phyloP scores from a whole-genome alignment of 495 filamentous ascomycete species.

The Glonium stellatum region DNA sequence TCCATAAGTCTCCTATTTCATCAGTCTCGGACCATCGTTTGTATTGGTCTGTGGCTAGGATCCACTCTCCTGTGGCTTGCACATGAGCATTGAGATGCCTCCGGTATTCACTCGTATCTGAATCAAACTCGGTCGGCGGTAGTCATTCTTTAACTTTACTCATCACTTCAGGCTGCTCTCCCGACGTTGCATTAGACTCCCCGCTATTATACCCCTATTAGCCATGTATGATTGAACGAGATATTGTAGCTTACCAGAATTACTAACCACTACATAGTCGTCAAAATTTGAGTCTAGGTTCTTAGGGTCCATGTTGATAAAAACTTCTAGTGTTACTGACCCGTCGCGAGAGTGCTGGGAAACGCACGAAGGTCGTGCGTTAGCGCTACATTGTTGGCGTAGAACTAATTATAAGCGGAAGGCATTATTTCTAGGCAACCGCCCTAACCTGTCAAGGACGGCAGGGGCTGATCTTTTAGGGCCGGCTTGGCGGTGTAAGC shows the following conservation, averaged over 20 bases:
- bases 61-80: slow-evolving; percentile 43
- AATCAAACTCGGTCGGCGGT: slow-evolving; percentile 39
- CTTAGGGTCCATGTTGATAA: too few relatives aligned
- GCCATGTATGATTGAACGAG: not conserved
- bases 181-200: not conserved
- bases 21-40: slow-evolving; percentile 37
- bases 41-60: slow-evolving; percentile 35
- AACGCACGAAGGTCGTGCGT: too few relatives aligned
- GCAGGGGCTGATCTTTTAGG: too few relatives aligned
- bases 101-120: slow-evolving; percentile 21
- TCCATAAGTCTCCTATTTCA: slow-evolving; percentile 41
- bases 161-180: slow-evolving; percentile 3
- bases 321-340: too few relatives aligned
- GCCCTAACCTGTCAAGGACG: too few relatives aligned
- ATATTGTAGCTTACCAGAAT: not conserved
- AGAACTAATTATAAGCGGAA: too few relatives aligned
- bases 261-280: not conserved
- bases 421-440: too few relatives aligned
- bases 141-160: slow-evolving; percentile 37
- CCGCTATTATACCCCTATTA: not conserved
- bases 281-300: too few relatives aligned
- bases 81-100: slow-evolving; percentile 39
- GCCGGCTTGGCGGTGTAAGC: too few relatives aligned
- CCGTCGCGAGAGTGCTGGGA: too few relatives aligned
- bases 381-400: too few relatives aligned